These are phyloP conservation scores for Sclerospora graminicola DNA, from an alignment of 352 stramenopile genomes.

Conservation along the genomic window DNA sequence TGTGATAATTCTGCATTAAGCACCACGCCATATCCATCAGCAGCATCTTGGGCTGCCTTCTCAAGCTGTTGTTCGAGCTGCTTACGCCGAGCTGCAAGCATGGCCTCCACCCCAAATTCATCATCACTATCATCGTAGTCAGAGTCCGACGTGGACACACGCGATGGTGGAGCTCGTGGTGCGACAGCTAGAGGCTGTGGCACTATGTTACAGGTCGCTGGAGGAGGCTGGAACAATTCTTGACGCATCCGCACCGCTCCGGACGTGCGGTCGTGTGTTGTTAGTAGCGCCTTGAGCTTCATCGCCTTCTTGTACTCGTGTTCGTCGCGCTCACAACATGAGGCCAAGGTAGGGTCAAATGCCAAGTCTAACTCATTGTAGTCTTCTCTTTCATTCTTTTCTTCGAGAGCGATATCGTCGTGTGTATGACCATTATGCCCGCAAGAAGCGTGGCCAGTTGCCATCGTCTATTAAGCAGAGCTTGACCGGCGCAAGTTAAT, in stretches of 20 bases:
- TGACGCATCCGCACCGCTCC: conserved; percentile 44
- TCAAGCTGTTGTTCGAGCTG: conserved; percentile 43
- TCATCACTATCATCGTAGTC: conserved; percentile 37
- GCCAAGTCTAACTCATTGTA: conserved; percentile 23
- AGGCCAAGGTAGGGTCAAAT: conserved; percentile 51
- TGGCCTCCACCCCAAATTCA: conserved; percentile 24
- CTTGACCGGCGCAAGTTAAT: no score
- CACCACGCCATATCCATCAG: conserved; percentile 44
- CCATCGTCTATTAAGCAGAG: conserved; percentile 1
- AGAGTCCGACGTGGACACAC: conserved; percentile 12
- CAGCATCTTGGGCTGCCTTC: conserved; percentile 27
- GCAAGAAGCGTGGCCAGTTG: conserved; percentile 2
- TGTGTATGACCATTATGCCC: conserved; percentile 5
- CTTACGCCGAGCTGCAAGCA: conserved; percentile 29
- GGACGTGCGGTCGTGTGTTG: conserved; percentile 41
- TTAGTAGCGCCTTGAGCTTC: conserved; percentile 51
- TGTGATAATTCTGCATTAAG: conserved; percentile 15
- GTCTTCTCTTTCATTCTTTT: conserved; percentile 14
- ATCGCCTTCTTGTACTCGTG: conserved; percentile 50
- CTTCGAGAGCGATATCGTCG: conserved; percentile 12
- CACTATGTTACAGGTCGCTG: neutral
- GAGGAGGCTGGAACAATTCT: conserved; percentile 38
- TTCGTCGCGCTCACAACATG: conserved; percentile 53
- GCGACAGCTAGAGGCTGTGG: conserved; percentile 2
- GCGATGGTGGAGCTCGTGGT: neutral